phyloP scores from a whole-genome alignment of 352 stramenopile genomes.

The Phytophthora megakarya region DNA sequence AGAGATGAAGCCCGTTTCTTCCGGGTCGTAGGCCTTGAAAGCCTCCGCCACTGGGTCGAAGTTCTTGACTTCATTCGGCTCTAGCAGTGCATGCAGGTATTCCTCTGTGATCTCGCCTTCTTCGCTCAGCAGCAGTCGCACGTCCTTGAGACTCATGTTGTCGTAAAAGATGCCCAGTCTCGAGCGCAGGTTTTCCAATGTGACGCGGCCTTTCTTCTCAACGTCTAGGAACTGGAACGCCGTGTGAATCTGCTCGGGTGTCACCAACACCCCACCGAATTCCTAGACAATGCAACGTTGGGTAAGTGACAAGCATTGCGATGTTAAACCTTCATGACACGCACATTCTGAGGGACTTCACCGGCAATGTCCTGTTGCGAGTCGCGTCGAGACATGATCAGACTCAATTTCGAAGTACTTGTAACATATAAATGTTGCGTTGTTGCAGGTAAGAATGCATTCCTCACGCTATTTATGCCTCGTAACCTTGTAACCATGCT shows the following conservation, averaged over 20 bases:
- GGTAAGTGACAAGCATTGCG: background rate
- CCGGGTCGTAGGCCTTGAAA: slow-evolving; percentile 90
- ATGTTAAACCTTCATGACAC: no score
- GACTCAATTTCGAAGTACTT: slow-evolving; percentile 18
- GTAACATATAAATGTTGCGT: no score
- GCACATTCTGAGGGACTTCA: slow-evolving; percentile 30
- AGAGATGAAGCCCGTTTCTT: slow-evolving; percentile 84
- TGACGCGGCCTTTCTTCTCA: slow-evolving; percentile 80
- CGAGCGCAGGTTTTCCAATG: slow-evolving; percentile 77
- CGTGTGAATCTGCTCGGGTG: slow-evolving; percentile 78
- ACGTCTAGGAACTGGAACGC: slow-evolving; percentile 93
- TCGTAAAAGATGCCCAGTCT: slow-evolving; percentile 89
- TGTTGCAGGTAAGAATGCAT: no score
- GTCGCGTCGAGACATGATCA: slow-evolving; percentile 2
- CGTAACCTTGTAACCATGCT: no score
- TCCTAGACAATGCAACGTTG: slow-evolving; percentile 35
- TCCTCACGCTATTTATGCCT: no score
- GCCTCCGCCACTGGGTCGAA: slow-evolving; percentile 91
- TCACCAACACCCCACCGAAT: slow-evolving; percentile 84
- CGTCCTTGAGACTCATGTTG: slow-evolving; percentile 83
- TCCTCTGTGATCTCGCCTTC: slow-evolving; percentile 75
- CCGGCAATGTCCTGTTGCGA: slow-evolving; percentile 9
- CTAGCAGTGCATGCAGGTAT: slow-evolving; percentile 76
- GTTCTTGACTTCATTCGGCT: slow-evolving; percentile 90
- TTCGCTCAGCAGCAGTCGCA: slow-evolving; percentile 85